phyloP scores from a whole-genome alignment of 2,329 filamentous ascomycete genomes.

The Epichloe sp. region DNA sequence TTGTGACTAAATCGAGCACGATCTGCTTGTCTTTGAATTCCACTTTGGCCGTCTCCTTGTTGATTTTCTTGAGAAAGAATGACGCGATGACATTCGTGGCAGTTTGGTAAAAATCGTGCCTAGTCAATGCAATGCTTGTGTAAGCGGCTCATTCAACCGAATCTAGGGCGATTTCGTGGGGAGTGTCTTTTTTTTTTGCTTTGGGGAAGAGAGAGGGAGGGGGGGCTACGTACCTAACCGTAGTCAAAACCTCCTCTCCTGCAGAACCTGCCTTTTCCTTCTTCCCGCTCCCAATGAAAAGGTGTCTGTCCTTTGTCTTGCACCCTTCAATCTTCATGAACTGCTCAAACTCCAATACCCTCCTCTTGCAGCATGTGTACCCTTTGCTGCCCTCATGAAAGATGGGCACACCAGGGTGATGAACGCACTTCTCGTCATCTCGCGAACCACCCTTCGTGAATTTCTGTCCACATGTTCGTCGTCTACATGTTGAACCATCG shows the following conservation, averaged over 20 bases:
- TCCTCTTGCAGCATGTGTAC: conserved; percentile 90
- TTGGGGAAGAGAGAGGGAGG: background rate
- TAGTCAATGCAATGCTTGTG: conserved; percentile 4
- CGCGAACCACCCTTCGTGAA: conserved; percentile 50
- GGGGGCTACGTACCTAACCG: conserved; percentile 48
- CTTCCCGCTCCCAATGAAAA: conserved; percentile 70
- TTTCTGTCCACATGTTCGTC: conserved; percentile 56
- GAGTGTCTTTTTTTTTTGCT: background rate
- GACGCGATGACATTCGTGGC: conserved; percentile 72
- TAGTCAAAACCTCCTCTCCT: conserved; percentile 64
- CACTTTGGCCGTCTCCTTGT: conserved; percentile 64
- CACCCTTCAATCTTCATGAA: conserved; percentile 95
- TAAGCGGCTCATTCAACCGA: background rate
- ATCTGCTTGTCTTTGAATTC: conserved; percentile 52
- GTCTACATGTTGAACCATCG: conserved; percentile 61
- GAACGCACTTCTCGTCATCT: conserved; percentile 64
- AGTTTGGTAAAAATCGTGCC: conserved; percentile 91
- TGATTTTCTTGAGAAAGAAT: conserved; percentile 94
- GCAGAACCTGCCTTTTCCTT: conserved; percentile 37
- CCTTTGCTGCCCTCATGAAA: conserved; percentile 99
- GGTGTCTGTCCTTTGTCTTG: conserved; percentile 64
- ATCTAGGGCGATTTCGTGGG: background rate
- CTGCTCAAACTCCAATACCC: conserved; percentile 92
- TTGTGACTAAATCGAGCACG: conserved; percentile 71
- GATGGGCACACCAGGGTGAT: conserved; percentile 81